Percentiles rank a stretch among this genome's conserved stretches.
Conservation (phyloP, 768 basidiomycete genomes). For the Tulasnella sp. region DNA sequence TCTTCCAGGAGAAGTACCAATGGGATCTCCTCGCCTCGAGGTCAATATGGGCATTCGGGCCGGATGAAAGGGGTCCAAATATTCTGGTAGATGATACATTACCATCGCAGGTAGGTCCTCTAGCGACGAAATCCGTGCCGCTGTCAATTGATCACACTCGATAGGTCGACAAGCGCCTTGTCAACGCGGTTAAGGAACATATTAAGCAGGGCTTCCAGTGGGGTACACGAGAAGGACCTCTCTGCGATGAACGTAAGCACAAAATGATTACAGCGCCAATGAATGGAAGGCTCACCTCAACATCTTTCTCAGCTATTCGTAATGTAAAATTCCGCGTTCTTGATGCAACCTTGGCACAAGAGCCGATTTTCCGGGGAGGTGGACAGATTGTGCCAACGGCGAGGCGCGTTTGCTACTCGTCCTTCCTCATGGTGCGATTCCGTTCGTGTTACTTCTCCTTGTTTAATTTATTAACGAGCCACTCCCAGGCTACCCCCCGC, state of each 20-base stretch:
- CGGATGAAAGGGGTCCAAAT: slow-evolving; percentile 91
- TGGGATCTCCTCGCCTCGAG: slow-evolving; percentile 97
- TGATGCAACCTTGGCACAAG: slow-evolving; percentile 85
- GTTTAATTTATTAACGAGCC: slow-evolving; percentile 3
- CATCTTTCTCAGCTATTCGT: slow-evolving; percentile 68
- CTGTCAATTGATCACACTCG: background rate
- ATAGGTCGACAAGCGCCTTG: slow-evolving; percentile 86
- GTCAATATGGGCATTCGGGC: slow-evolving; percentile 99
- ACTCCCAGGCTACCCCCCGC: slow-evolving; percentile 80
- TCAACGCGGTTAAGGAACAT: slow-evolving; percentile 84
- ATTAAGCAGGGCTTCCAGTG: slow-evolving; percentile 99
- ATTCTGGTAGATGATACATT: slow-evolving; percentile 91
- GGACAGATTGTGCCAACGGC: slow-evolving; percentile 99
- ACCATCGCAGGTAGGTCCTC: slow-evolving; percentile 69
- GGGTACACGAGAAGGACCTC: slow-evolving; percentile 94
- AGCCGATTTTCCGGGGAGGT: slow-evolving; percentile 95
- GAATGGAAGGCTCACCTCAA: background rate
- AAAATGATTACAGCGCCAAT: background rate
- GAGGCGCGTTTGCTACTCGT: slow-evolving; percentile 97
- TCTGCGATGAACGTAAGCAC: slow-evolving; percentile 95
- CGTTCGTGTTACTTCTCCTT: background rate
- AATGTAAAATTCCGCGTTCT: slow-evolving; percentile 97
- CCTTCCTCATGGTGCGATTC: slow-evolving; percentile 80
- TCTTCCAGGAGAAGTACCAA: slow-evolving; percentile 95
- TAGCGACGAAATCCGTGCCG: background rate